phyloP scores from a whole-genome alignment of 2,329 filamentous ascomycete species.

The Diaporthe longicolla region DNA sequence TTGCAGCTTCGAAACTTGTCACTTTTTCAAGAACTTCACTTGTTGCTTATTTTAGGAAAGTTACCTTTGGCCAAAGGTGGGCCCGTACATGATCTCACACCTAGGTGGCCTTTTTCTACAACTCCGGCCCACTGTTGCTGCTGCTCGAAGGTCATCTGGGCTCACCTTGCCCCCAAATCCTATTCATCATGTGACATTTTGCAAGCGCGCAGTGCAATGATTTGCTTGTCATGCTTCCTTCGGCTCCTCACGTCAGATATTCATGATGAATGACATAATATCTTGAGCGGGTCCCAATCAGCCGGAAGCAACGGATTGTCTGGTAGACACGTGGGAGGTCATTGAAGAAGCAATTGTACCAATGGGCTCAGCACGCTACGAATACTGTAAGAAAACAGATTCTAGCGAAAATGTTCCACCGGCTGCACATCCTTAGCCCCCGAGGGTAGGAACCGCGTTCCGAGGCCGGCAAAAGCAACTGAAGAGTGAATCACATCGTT shows the following conservation, averaged over 20 bases:
- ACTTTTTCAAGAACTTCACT: neutral
- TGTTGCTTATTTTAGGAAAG: conserved; percentile 17
- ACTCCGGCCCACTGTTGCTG: neutral
- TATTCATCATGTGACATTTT: neutral
- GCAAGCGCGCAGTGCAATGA: neutral
- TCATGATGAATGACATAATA: neutral
- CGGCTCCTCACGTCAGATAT: neutral
- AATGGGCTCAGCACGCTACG: neutral
- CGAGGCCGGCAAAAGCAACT: conserved; percentile 14
- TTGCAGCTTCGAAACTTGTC: conserved; percentile 9
- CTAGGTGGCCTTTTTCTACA: neutral
- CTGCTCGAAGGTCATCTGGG: neutral
- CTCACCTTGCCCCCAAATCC: neutral
- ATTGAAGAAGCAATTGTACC: conserved; percentile 1
- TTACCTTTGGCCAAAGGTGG: neutral
- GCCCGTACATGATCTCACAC: neutral
- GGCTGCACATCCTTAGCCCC: conserved; percentile 16
- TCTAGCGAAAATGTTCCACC: neutral
- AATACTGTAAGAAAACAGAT: neutral
- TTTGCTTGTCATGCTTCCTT: neutral
- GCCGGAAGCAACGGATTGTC: conserved; percentile 1
- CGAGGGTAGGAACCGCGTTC: conserved; percentile 7
- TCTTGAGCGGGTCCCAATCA: neutral
- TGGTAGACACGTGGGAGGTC: conserved; percentile 17
- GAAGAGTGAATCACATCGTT: conserved; percentile 1